Evolutionary conservation across 331 rosid species (phyloP), one percentile per base, ranked within the genome.

Genomic region (Spiraea crenata): DNA sequence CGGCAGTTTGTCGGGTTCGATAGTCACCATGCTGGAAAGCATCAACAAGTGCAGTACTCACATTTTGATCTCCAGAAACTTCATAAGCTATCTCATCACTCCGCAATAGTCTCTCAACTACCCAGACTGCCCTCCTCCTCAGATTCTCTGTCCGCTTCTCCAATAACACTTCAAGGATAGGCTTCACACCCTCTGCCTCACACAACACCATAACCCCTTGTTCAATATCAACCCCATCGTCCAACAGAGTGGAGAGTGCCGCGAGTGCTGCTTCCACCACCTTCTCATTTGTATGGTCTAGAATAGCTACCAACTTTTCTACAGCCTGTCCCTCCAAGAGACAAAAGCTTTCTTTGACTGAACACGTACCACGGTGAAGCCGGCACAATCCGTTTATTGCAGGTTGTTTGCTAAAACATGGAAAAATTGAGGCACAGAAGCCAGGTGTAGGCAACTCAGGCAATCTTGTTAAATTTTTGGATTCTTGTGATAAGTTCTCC

Each of bases 201-300:
- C 79, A 76, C 79, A 95, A 77, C 70, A 91, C 87, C 58, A 58
- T 16, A 20, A 95, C 93, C 42, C 99, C 98, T 70, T 95, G 91
- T 56, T 86, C 96, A 25, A 86, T 85, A 57, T 85, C 96, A 46
- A 95, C 89, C 50, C 87, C 96, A 75, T 95, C 99, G 41, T 95
- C 97, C 82, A 95, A 79, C 79, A 95, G 57, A 34, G 97, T 89
- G 54, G 85, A 87, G 38, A 91, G 79, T 47, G 97, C 98, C 15
- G 99, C 97, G 17, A 95, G 89, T 52, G 96, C 89, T 37, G 99
- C 99, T 87, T 95, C 99, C 6, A 88, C 93, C 55, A 95, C 99
- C 76, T 57, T 85, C 92, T 83, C 99, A 51, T 86, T 91, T 58
- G 90, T 78, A 85, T 95, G 99, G 77, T 95, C 99, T 35, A 95